Evolutionary conservation across 495 filamentous ascomycete genomes (phyloP), one percentile per base, ranked within the genome.

Genomic region (Neurospora cerealis): DNA sequence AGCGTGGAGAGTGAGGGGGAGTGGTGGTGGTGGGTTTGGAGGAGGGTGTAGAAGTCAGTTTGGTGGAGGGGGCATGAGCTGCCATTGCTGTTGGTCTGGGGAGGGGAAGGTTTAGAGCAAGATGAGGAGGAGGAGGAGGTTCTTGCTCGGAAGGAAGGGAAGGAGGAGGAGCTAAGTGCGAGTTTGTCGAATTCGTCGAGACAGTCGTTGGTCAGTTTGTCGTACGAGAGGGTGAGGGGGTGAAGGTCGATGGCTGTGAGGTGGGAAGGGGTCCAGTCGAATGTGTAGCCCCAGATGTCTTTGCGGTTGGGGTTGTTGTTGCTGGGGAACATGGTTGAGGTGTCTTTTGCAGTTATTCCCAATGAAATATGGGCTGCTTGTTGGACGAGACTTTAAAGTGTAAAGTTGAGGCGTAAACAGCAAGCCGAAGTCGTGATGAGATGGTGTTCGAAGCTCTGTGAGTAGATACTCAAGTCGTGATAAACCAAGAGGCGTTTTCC

Each of bases 231-330:
- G 60, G 87, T 90, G 78, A 91, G 77, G 2, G 87, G 86, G n/a
- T 85, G 76, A n/a, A 90, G 77, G 77, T 93, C 80, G 72, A 91
- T 85, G n/a, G 81, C 72, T 11, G 88, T 90, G 19, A 87, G 80
- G 79, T 97, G 93, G 1, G 89, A 79, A 3, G 86, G 79, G 0
- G 92, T 92, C 86, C 91, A 91, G 70, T 90, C 85, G 78, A 95
- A 95, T 6, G 86, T 86, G 75, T 92, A 87, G 7, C 88, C 92
- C 89, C 90, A 95, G 72, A 80, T 83, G 60, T 82, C 28, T 21
- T 74, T 46, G 17, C 73, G 76, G 44, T 78, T 80, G 32, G 77
- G 76, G 24, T 42, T 54, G 36, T 40, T 79, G 34, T 4, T 44
- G 24, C 0, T 48, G 1, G 70, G 8, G n/a, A 1, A n/a, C 71